Conservation (phyloP, 2,329 filamentous ascomycete genomes). For the Parascedosporium putredinis region DNA sequence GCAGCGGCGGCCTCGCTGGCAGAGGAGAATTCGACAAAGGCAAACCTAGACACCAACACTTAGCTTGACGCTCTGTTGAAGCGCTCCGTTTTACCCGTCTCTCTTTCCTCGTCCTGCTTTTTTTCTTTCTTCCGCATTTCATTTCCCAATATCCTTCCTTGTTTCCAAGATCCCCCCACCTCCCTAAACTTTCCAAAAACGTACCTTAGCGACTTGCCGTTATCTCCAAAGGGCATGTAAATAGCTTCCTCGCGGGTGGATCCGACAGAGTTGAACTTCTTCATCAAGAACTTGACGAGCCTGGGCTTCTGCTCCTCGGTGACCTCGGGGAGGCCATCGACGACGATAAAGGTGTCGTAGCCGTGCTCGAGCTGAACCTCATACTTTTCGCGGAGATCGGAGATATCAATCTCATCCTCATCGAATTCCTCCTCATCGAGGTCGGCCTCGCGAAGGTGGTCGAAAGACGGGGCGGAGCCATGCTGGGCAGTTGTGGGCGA, state of each 20-base stretch:
- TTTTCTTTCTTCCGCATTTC: too few relatives aligned
- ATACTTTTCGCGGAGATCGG: conserved; percentile 86
- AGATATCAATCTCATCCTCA: conserved; percentile 89
- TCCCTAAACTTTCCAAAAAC: conserved; percentile 18
- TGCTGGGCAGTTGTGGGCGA: conserved; percentile 30
- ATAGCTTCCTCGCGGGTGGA: conserved; percentile 77
- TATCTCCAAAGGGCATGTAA: conserved; percentile 86
- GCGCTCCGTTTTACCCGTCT: too few relatives aligned
- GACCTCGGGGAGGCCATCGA: conserved; percentile 87
- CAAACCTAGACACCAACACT: conserved; percentile 53
- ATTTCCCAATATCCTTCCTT: neutral
- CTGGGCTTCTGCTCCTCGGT: conserved; percentile 86
- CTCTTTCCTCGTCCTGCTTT: too few relatives aligned
- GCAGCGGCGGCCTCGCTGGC: conserved; percentile 82
- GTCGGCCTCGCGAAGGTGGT: conserved; percentile 84
- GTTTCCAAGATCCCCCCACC: neutral
- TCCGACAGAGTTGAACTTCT: conserved; percentile 81
- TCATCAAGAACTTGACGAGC: conserved; percentile 89
- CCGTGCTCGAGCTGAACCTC: conserved; percentile 94
- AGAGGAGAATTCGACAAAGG: conserved; percentile 93
- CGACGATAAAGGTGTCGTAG: conserved; percentile 89
- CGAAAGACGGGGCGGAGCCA: conserved; percentile 76
- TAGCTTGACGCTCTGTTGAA: too few relatives aligned
- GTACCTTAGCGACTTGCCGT: conserved; percentile 78
- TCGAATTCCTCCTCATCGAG: conserved; percentile 78